Conservation (phyloP, 2,329 filamentous ascomycete species). For the Aquanectria penicillioides region DNA sequence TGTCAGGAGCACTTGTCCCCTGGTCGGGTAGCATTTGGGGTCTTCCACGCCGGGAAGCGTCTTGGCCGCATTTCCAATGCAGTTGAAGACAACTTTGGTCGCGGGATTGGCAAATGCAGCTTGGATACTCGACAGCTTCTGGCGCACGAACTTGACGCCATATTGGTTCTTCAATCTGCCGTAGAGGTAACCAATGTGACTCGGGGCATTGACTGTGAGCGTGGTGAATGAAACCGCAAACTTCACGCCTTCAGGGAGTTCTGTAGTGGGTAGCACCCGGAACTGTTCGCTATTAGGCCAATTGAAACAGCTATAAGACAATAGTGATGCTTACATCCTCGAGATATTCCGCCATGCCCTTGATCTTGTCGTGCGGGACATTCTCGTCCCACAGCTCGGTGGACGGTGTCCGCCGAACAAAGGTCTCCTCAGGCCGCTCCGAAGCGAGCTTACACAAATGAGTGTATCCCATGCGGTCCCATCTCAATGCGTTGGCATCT, state of each 20-base stretch:
- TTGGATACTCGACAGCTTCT: conserved; percentile 41
- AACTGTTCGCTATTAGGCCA: conserved; percentile 39
- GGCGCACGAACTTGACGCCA: conserved; percentile 46
- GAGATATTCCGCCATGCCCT: conserved; percentile 52
- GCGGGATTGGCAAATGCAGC: conserved; percentile 38
- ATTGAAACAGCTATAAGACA: too few relatives aligned
- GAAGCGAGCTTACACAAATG: conserved; percentile 49
- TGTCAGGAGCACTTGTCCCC: conserved; percentile 51
- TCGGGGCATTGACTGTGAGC: conserved; percentile 50
- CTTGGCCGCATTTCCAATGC: conserved; percentile 47
- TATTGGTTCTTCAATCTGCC: conserved; percentile 38
- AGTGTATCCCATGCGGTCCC: conserved; percentile 53
- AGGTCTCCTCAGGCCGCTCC: conserved; percentile 43
- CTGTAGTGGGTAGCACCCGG: conserved; percentile 36
- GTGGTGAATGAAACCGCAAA: conserved; percentile 51
- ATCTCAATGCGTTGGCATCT: conserved; percentile 52
- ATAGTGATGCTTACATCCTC: conserved; percentile 47
- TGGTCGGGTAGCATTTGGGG: conserved; percentile 51
- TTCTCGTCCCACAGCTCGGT: conserved; percentile 54
- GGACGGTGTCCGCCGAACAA: conserved; percentile 49
- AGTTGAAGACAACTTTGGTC: conserved; percentile 48
- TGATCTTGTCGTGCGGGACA: conserved; percentile 52
- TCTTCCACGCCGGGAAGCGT: conserved; percentile 50
- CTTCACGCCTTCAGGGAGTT: conserved; percentile 45
- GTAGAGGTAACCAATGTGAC: conserved; percentile 48